Conservation (phyloP, 2,329 filamentous ascomycete genomes). For the Laburnicola sp. region DNA sequence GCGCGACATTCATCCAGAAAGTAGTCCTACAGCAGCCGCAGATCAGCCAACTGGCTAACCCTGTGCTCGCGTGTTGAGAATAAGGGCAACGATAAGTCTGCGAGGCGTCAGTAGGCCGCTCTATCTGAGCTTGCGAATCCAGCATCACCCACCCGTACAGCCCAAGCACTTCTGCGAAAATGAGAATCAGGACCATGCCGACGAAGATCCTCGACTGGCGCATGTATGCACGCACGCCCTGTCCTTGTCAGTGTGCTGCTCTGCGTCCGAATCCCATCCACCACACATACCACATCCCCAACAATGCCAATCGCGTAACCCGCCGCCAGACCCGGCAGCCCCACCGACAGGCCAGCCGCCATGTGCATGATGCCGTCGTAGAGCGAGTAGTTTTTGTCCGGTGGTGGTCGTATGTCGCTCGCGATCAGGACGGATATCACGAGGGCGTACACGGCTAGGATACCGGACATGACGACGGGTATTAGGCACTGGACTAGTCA, state of each 20-base stretch:
- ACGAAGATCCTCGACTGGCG: slow-evolving; percentile 94
- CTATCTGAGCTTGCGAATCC: neutral
- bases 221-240: slow-evolving; percentile 92
- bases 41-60: slow-evolving; percentile 49
- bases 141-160: slow-evolving; percentile 79
- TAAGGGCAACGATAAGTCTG: slow-evolving; percentile 88
- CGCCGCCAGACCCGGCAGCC: slow-evolving; percentile 45
- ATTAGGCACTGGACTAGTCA: slow-evolving; percentile 69
- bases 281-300: slow-evolving; percentile 72
- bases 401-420: slow-evolving; percentile 78
- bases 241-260: slow-evolving; percentile 20
- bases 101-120: slow-evolving; percentile 14
- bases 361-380: slow-evolving; percentile 96
- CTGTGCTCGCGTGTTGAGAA: slow-evolving; percentile 85
- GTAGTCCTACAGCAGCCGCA: slow-evolving; percentile 34
- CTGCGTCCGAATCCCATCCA: neutral
- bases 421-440: slow-evolving; percentile 96
- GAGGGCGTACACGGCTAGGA: slow-evolving; percentile 96
- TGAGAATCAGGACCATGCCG: slow-evolving; percentile 97
- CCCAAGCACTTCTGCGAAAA: slow-evolving; percentile 96
- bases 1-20: slow-evolving; percentile 23
- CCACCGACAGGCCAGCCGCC: slow-evolving; percentile 82
- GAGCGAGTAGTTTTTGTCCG: slow-evolving; percentile 71
- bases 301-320: slow-evolving; percentile 83
- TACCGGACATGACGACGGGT: slow-evolving; percentile 97